These are phyloP conservation scores for Xylariaceae sp. DNA, from an alignment of 2,329 filamentous ascomycete genomes.

Conservation along the genomic window DNA sequence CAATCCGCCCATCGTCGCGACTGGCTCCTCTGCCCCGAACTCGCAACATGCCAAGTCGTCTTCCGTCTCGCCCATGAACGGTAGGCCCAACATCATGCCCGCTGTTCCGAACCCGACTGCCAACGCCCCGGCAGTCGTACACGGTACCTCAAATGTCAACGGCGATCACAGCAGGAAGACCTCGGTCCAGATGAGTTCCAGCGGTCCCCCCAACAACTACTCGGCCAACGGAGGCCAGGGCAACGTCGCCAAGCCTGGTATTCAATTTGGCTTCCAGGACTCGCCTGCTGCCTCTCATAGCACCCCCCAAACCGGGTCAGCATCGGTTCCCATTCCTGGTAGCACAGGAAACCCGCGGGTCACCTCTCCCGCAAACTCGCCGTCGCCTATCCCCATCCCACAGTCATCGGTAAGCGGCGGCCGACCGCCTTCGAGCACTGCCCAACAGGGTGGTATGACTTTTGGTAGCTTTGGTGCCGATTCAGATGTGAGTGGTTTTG, in stretches of 20 bases:
- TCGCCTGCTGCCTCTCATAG: slow-evolving; percentile 61
- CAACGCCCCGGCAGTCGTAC: slow-evolving; percentile 54
- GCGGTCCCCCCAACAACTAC: slow-evolving; percentile 67
- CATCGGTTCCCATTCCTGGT: slow-evolving; percentile 55
- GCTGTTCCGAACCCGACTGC: slow-evolving; percentile 60
- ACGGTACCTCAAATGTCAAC: slow-evolving; percentile 60
- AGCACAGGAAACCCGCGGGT: slow-evolving; percentile 62
- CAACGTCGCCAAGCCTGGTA: slow-evolving; percentile 50
- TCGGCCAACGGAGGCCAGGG: slow-evolving; percentile 67
- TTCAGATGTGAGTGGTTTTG: slow-evolving; percentile 59
- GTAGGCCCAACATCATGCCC: slow-evolving; percentile 64
- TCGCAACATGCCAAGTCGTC: slow-evolving; percentile 56
- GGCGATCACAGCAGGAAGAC: slow-evolving; percentile 76
- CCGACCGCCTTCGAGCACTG: slow-evolving; percentile 68
- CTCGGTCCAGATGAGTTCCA: slow-evolving; percentile 85
- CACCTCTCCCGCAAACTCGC: slow-evolving; percentile 78
- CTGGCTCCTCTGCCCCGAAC: slow-evolving; percentile 44
- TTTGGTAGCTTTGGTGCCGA: slow-evolving; percentile 82
- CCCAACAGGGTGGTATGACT: slow-evolving; percentile 56
- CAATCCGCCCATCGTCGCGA: slow-evolving; percentile 45
- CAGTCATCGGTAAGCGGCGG: slow-evolving; percentile 78
- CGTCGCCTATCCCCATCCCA: slow-evolving; percentile 88
- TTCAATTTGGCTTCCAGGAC: slow-evolving; percentile 76
- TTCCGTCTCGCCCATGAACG: slow-evolving; percentile 76
- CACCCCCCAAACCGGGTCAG: slow-evolving; percentile 48